phyloP scores from a whole-genome alignment of 2,329 filamentous ascomycete species.

The Orbilia oligospora region DNA sequence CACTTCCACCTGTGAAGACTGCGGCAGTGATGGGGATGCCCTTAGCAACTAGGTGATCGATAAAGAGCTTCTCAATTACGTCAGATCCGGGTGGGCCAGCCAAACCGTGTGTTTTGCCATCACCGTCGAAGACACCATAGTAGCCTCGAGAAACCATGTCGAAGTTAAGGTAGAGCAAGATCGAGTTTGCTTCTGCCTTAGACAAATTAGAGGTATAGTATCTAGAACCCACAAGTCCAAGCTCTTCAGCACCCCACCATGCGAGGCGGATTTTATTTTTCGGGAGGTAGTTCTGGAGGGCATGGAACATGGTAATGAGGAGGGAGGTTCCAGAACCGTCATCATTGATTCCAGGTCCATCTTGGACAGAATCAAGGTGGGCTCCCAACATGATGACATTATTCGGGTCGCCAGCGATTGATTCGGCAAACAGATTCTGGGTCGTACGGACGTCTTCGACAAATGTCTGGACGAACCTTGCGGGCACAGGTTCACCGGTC shows the following conservation, averaged over 20 bases:
- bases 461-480: constrained; percentile 69
- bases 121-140: constrained; percentile 66
- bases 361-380: constrained; percentile 65
- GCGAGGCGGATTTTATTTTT: constrained; percentile 66
- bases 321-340: constrained; percentile 65
- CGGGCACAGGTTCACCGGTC: constrained; percentile 67
- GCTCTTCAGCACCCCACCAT: constrained; percentile 65
- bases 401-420: constrained; percentile 27
- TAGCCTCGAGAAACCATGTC: constrained; percentile 66
- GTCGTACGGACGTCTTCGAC: constrained; percentile 63
- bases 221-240: constrained; percentile 65
- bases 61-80: constrained; percentile 66
- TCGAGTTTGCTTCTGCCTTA: constrained; percentile 55
- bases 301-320: constrained; percentile 64
- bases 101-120: constrained; percentile 64
- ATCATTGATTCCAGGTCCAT: constrained; percentile 66
- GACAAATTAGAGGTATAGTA: constrained; percentile 65
- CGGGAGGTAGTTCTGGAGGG: constrained; percentile 22
- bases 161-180: constrained; percentile 66
- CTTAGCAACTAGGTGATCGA: constrained; percentile 64
- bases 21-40: constrained; percentile 64
- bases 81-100: constrained; percentile 65
- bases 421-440: constrained; percentile 57
- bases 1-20: constrained; percentile 65
- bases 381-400: constrained; percentile 64